Evolutionary conservation across 148 eudicot genomes (phyloP), one percentile per base, ranked within the genome.

Genomic region (Vaccinium macrocarpon): DNA sequence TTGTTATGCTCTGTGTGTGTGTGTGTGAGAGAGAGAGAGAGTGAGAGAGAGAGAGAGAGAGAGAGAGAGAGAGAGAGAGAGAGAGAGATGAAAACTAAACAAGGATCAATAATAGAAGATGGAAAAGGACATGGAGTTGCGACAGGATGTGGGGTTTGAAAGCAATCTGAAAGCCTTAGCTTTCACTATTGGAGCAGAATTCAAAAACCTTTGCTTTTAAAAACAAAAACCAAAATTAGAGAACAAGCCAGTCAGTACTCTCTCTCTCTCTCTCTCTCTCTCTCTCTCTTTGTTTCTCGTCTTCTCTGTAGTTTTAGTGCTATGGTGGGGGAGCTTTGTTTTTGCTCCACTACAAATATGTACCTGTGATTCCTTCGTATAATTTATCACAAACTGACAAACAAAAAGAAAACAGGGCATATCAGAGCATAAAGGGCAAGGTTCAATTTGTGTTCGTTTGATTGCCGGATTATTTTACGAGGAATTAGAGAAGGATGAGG

Each of bases 241-340:
- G 4, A 79, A 16, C 46, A 14, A 12, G 35, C 53, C 10, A 77
- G 2, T 9, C 11, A n/a, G n/a, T n/a, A n/a, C 82, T 52, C 64
- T 14, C 57, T 76, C 35, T 49, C 61, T 12, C 56, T 5, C 82
- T 52, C 64, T 14, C 57, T 76, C 35, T 49, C 82, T 52, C 64
- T 14, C 57, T 76, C 35, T 49, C 61, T 12, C 56, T 5, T n/a
- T 16, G 8, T 16, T 57, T 15, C 16, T 56, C 27, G 8, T 19
- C 32, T 5, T 56, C 14, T 56, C 25, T 32, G 4, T 57, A 66
- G 16, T 35, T 42, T 42, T 19, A 78, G 66, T 35, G 19, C 6
- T 5, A 12, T 79, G 68, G 66, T 56, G 49, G 81, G 68, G 9
- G 81, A 55, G 15, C 56, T 32, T 79, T 79, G 66, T 9, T 79